A percentile compares a stretch with the other conserved stretches of the same genome.
Conservation (phyloP, 2,329 filamentous ascomycete species). For the Monilinia polystroma region DNA sequence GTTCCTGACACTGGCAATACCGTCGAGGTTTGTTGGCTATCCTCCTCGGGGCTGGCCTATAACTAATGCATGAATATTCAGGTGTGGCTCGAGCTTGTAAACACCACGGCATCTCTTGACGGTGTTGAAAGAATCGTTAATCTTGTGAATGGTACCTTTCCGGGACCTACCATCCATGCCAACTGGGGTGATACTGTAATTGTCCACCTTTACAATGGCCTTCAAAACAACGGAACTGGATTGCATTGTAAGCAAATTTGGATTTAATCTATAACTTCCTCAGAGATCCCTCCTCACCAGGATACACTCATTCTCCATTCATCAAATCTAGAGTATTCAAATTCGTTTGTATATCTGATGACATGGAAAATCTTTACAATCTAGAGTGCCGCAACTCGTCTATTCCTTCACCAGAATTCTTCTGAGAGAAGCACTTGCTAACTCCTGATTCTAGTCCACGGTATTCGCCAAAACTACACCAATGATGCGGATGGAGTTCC, state of each 20-base stretch:
- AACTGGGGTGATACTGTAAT: slow-evolving; percentile 44
- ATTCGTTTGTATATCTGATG: background rate
- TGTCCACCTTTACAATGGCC: slow-evolving; percentile 36
- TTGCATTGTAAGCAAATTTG: slow-evolving; percentile 40
- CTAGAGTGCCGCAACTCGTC: background rate
- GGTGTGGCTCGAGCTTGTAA: slow-evolving; percentile 26
- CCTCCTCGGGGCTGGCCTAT: background rate
- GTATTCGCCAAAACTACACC: slow-evolving; percentile 45
- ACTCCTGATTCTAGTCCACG: slow-evolving; percentile 42
- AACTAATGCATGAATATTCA: background rate
- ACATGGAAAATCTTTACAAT: background rate
- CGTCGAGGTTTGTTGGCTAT: slow-evolving; percentile 38
- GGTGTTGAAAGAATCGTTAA: slow-evolving; percentile 34
- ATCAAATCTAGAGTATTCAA: background rate
- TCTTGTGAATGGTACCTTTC: slow-evolving; percentile 38
- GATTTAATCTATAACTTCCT: background rate
- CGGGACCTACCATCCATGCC: slow-evolving; percentile 37
- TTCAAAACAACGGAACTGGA: slow-evolving; percentile 42
- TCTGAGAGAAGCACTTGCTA: background rate
- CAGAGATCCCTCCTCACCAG: too few relatives aligned
- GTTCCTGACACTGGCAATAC: slow-evolving; percentile 48
- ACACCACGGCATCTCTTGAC: slow-evolving; percentile 33
- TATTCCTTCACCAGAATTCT: background rate
- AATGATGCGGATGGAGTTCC: slow-evolving; percentile 45
- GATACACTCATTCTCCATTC: background rate